phyloP scores from a whole-genome alignment of 192 early-diverging fungal species.

The Jimgerdemannia flammicorona region DNA sequence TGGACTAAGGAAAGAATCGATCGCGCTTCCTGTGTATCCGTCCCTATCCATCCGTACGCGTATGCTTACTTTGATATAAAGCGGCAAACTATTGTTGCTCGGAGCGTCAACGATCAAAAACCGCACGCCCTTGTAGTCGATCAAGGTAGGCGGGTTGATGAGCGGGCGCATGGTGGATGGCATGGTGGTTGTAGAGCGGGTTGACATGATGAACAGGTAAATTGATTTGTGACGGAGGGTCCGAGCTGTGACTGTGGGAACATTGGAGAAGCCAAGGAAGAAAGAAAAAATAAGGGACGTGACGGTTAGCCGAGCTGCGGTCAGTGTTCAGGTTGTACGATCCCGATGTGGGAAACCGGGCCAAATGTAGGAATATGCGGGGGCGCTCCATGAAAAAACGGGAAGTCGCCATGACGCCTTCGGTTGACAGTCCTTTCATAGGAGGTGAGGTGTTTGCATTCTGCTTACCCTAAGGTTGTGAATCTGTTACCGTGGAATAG shows the following conservation, averaged over 20 bases:
- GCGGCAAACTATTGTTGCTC: conserved; percentile 61
- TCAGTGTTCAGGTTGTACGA: too few species aligned
- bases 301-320: not conserved
- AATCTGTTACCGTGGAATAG: too few species aligned
- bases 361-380: too few species aligned
- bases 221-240: not conserved
- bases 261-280: not conserved
- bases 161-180: conserved; percentile 6
- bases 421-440: too few species aligned
- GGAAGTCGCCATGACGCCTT: too few species aligned
- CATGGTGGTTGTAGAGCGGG: not conserved
- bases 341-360: too few species aligned
- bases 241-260: not conserved
- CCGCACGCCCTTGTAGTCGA: conserved; percentile 65
- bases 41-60: conserved; percentile 4
- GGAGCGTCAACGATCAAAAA: conserved; percentile 82
- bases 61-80: conserved; percentile 58
- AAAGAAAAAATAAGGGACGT: not conserved
- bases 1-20: too few species aligned
- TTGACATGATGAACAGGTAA: not conserved
- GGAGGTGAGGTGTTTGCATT: too few species aligned
- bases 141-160: conserved; percentile 57
- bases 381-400: too few species aligned
- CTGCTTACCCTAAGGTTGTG: too few species aligned
- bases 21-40: not conserved